Percentiles rank a stretch among this genome's conserved stretches.
Conservation (phyloP, 2,329 filamentous ascomycete species). For the Talaromyces islandicus region DNA sequence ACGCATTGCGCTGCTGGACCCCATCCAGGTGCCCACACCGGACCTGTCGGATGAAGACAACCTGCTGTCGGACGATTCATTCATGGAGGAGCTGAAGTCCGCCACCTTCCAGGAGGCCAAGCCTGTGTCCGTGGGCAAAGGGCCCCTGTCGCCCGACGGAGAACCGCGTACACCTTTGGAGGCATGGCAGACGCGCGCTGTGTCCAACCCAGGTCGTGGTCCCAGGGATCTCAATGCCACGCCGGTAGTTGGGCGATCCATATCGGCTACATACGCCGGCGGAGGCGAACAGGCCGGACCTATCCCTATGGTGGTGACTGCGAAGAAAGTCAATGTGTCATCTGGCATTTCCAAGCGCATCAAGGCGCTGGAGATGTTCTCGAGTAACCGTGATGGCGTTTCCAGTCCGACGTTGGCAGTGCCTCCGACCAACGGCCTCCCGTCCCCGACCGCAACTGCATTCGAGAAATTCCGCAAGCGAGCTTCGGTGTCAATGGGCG, state of each 20-base stretch:
- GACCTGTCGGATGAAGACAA: conserved; percentile 39
- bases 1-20: conserved; percentile 40
- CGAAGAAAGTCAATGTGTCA: conserved; percentile 76
- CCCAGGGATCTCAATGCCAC: conserved; percentile 25
- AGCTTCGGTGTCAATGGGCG: conserved; percentile 29
- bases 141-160: conserved; percentile 61
- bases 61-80: conserved; percentile 59
- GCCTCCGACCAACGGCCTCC: conserved; percentile 18
- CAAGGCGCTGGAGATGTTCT: conserved; percentile 80
- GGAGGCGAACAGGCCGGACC: conserved; percentile 18
- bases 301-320: conserved; percentile 47
- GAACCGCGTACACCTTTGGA: conserved; percentile 22
- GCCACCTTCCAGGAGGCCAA: conserved; percentile 80
- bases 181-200: conserved; percentile 31
- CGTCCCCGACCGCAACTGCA: conserved; percentile 51
- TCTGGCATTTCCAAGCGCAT: conserved; percentile 92
- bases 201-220: conserved; percentile 33
- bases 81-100: conserved; percentile 78
- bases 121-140: conserved; percentile 71
- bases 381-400: conserved; percentile 40
- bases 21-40: conserved; percentile 43
- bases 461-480: conserved; percentile 49
- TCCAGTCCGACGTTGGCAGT: conserved; percentile 15
- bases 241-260: conserved; percentile 28
- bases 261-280: conserved; percentile 31